Evolutionary conservation across 345 rosid genomes (phyloP).

Genomic region (Corchorus olitorius): DNA sequence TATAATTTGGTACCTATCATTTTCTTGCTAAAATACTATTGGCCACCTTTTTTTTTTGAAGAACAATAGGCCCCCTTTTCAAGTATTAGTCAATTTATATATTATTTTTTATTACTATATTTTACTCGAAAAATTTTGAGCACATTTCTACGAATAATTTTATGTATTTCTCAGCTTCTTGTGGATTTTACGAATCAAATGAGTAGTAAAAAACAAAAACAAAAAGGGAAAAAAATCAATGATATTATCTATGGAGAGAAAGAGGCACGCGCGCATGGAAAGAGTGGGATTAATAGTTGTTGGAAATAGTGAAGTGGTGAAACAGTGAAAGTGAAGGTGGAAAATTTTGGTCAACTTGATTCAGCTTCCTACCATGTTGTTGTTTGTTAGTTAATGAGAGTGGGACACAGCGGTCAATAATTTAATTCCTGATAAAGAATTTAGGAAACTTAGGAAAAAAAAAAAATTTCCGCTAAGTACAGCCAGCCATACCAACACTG

Average conservation of each 20-base stretch:
- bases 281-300: constrained; percentile 18
- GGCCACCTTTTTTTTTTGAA: too few relatives aligned
- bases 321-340: constrained; percentile 1
- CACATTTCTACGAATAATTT: too few relatives aligned
- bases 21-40: not conserved
- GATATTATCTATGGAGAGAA: too few relatives aligned
- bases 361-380: not conserved
- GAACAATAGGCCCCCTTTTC: not conserved
- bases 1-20: not conserved
- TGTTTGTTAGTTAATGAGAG: not conserved
- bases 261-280: constrained; percentile 12
- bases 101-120: too few relatives aligned
- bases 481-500: not conserved
- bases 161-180: too few relatives aligned
- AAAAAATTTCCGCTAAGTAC: constrained; percentile 8
- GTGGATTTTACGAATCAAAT: too few relatives aligned
- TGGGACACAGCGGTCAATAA: constrained; percentile 29
- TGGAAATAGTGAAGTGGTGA: constrained; percentile 20
- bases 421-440: not conserved
- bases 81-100: too few relatives aligned
- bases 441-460: constrained; percentile 16
- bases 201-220: too few relatives aligned
- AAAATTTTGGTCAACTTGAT: constrained; percentile 16
- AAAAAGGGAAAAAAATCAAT: too few relatives aligned
- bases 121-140: too few relatives aligned